Percentiles rank a stretch among this genome's conserved stretches.
phyloP scores from a whole-genome alignment of 805 yeast genomes.

The Clavispora asparagi region DNA sequence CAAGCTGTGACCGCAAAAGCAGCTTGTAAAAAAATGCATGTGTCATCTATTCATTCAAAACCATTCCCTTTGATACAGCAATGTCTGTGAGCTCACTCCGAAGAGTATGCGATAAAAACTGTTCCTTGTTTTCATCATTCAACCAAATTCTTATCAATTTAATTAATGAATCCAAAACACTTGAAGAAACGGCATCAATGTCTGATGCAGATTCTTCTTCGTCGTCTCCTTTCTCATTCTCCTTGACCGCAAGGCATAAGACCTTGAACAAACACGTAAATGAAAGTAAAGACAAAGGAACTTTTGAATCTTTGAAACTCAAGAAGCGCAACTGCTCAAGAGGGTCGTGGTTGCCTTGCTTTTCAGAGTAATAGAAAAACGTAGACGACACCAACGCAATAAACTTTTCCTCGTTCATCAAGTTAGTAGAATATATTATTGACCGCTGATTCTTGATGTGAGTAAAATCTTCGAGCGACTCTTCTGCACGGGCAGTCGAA shows the following conservation, averaged over 20 bases:
- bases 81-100: constrained; percentile 25
- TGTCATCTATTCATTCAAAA: constrained; percentile 20
- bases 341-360: constrained; percentile 16
- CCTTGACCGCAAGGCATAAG: constrained; percentile 14
- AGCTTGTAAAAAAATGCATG: neutral
- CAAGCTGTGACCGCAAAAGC: neutral
- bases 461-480: neutral
- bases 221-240: constrained; percentile 8
- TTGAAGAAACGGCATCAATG: neutral
- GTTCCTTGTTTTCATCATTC: constrained; percentile 16
- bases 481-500: neutral
- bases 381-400: constrained; percentile 26
- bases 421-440: constrained; percentile 25
- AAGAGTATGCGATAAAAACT: constrained; percentile 17
- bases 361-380: constrained; percentile 17
- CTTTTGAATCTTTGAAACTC: constrained; percentile 10
- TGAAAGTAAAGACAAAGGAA: constrained; percentile 23
- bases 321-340: constrained; percentile 22
- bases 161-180: constrained; percentile 23
- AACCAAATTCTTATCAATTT: constrained; percentile 27
- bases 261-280: constrained; percentile 28
- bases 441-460: constrained; percentile 14
- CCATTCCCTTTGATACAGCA: constrained; percentile 29
- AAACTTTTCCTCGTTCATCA: constrained; percentile 30
- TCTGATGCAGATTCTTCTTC: neutral